Evolutionary conservation across 371 early-diverging fungal species (phyloP), one percentile per base, ranked within the genome.

Genomic region (Saksenaea oblongispora): DNA sequence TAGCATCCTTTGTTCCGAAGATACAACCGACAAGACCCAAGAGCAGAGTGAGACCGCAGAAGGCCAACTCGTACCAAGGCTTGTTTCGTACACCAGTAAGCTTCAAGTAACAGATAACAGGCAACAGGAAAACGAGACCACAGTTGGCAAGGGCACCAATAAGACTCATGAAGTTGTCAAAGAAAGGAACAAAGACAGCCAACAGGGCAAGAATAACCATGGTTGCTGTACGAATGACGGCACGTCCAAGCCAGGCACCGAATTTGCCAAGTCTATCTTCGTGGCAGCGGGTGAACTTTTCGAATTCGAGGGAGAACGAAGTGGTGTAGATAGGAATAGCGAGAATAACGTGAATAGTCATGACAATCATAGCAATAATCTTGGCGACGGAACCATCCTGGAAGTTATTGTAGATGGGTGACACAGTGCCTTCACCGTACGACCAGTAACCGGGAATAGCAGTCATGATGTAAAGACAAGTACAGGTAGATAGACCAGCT

Each of bases 311-410:
- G 35, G 93, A 88, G 65, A 96, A 92, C 5, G 94, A 88, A 4
- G 92, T 91, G 54, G 93, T 76, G 63, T 92, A 85, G 26, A 95
- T 86, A 1, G 95, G 96, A 58, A 91, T 89, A 39, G 95, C 95
- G n/a, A 94, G 74, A 18, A 94, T 76, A 54, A 94, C 93, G 69
- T 95, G 95, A 34, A 90, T 84, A 0, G 93, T 92, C 74, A 95
- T 90, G 67, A 94, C 87, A 58, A 89, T 87, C 67, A 90, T 88
- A 26, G 93, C 84, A 36, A 87, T 67, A 5, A 79, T 83, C 26
- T 86, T 78, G 17, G 84, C 80, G 5, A 11, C 10, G 28, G 84
- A 69, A 5, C 89, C 92, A 5, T 73, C 64, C n/a, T 90, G 89
- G 39, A 96, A 76, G 62, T 84, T 88, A 62, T 82, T 68, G 66